Conservation (phyloP, 345 rosid species). For the Xanthoceras sorbifolium region DNA sequence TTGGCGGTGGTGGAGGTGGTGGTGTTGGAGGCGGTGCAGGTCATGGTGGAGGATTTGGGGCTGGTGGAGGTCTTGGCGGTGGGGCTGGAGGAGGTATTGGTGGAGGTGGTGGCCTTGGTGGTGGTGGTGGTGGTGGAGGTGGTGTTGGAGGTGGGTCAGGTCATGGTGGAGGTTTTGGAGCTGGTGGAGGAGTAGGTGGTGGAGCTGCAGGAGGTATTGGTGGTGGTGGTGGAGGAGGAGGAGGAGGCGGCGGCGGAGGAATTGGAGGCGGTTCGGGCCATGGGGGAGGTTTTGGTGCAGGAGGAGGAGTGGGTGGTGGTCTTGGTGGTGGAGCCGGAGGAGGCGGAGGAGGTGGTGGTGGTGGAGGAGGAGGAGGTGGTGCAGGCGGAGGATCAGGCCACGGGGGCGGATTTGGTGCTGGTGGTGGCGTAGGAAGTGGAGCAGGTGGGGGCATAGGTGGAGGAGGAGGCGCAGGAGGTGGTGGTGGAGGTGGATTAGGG, state of each 20-base stretch:
- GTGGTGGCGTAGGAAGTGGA: slow-evolving; percentile 45
- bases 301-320: slow-evolving; percentile 45
- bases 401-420: slow-evolving; percentile 59
- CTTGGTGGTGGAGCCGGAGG: slow-evolving; percentile 39
- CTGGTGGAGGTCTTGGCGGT: slow-evolving; percentile 41
- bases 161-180: slow-evolving; percentile 44
- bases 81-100: slow-evolving; percentile 39
- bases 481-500: slow-evolving; percentile 37
- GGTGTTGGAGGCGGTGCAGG: slow-evolving; percentile 43
- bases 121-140: slow-evolving; percentile 40
- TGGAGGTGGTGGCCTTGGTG: slow-evolving; percentile 37
- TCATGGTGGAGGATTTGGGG: slow-evolving; percentile 46
- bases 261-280: slow-evolving; percentile 35
- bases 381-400: slow-evolving; percentile 59
- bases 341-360: slow-evolving; percentile 37
- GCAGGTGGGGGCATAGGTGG: slow-evolving; percentile 38
- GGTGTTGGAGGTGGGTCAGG: slow-evolving; percentile 53
- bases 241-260: slow-evolving; percentile 43
- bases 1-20: slow-evolving; percentile 30
- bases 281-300: slow-evolving; percentile 46
- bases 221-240: slow-evolving; percentile 45
- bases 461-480: slow-evolving; percentile 45
- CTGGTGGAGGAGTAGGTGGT: slow-evolving; percentile 47
- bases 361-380: slow-evolving; percentile 52
- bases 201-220: slow-evolving; percentile 45